These are phyloP conservation scores for Atkinsonella hypoxylon DNA, from an alignment of 2,329 filamentous ascomycete species.

Conservation along the genomic window DNA sequence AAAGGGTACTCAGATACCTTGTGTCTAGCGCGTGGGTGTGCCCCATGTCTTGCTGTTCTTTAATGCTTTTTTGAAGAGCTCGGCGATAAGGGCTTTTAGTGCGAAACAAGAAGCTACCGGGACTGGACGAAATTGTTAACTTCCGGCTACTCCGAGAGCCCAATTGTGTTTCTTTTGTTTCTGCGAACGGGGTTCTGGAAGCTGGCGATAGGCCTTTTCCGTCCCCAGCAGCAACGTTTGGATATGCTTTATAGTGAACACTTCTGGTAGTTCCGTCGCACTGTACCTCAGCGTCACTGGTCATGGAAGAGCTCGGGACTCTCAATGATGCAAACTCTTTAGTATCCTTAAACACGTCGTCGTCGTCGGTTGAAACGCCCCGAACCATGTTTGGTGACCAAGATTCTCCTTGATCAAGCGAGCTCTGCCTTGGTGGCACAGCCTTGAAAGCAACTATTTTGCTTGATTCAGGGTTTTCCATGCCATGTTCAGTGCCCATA, in stretches of 20 bases:
- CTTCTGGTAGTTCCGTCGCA: background rate
- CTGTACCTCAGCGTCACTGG: background rate
- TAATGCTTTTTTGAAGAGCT: constrained; percentile 35
- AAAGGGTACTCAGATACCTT: constrained; percentile 29
- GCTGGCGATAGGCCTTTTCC: constrained; percentile 6
- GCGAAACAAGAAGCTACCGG: constrained; percentile 38
- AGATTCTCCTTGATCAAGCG: constrained; percentile 7
- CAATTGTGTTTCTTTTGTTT: constrained; percentile 7
- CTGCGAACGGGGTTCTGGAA: background rate
- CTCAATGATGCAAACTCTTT: constrained; percentile 1
- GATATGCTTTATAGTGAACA: constrained; percentile 6
- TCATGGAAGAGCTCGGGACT: background rate
- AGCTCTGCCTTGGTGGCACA: constrained; percentile 9
- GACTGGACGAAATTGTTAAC: constrained; percentile 41
- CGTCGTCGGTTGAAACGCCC: constrained; percentile 20
- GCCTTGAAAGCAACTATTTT: constrained; percentile 1
- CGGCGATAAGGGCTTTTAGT: constrained; percentile 44
- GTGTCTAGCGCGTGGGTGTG: constrained; percentile 16
- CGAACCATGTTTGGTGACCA: constrained; percentile 21
- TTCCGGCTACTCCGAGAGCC: constrained; percentile 27
- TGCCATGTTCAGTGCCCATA: constrained; percentile 11
- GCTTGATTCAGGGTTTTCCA: background rate
- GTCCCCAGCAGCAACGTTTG: constrained; percentile 6
- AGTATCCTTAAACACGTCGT: constrained; percentile 18
- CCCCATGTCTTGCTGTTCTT: constrained; percentile 19